Percentiles rank a stretch among this genome's conserved stretches.
Evolutionary conservation across 176 grass and related monocot genomes (phyloP).

Genomic region (Bothriochloa decipiens): DNA sequence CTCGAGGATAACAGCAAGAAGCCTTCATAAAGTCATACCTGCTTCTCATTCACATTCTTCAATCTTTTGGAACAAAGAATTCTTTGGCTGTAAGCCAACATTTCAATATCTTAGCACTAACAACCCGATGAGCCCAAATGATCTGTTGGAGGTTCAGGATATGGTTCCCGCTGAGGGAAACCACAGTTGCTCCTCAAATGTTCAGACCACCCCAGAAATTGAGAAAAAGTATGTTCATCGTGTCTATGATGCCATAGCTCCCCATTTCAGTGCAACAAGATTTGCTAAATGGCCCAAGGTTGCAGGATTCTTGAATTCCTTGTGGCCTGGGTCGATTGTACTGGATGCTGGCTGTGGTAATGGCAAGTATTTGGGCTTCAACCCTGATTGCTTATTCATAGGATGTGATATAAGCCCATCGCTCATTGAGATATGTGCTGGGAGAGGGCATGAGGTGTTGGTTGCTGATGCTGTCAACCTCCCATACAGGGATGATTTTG

Average conservation of each 20-base stretch:
- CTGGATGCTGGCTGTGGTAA: conserved; percentile 96
- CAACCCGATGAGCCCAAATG: conserved; percentile 24
- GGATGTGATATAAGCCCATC: conserved; percentile 90
- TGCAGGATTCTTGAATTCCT: conserved; percentile 72
- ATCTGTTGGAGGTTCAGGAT: neutral
- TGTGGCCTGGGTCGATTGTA: conserved; percentile 66
- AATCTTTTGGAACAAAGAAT: neutral
- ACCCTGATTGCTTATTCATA: conserved; percentile 79
- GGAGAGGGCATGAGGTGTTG: conserved; percentile 80
- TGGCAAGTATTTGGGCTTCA: conserved; percentile 87
- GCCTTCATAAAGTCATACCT: neutral
- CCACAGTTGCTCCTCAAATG: conserved; percentile 35
- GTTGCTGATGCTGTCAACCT: conserved; percentile 92
- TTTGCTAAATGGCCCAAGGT: conserved; percentile 99
- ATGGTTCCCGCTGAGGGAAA: neutral
- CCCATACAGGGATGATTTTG: conserved; percentile 83
- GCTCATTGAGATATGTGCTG: conserved; percentile 73
- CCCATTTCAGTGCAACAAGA: conserved; percentile 87
- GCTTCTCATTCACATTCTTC: neutral
- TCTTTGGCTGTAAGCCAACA: neutral
- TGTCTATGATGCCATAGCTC: conserved; percentile 95
- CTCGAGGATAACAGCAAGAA: conserved; percentile 33
- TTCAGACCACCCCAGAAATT: conserved; percentile 80
- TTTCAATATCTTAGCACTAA: neutral
- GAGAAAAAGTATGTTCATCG: conserved; percentile 87